phyloP scores from a whole-genome alignment of 257 asterid species.

The Capsicum chinense region DNA sequence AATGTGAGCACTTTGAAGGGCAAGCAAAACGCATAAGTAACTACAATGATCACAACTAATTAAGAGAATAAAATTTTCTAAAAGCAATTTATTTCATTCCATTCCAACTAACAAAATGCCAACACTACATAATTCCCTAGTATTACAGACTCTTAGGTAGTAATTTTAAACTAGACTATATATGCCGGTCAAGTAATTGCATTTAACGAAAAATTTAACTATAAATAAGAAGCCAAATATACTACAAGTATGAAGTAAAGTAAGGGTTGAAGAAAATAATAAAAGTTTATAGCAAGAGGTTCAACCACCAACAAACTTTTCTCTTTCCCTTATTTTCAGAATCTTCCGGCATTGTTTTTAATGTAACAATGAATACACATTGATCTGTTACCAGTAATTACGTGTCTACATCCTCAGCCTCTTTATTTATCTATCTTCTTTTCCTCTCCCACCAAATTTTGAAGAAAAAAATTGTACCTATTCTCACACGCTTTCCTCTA shows the following conservation, averaged over 20 bases:
- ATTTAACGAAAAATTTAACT: not conserved
- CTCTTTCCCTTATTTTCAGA: constrained; percentile 21
- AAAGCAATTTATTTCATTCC: not conserved
- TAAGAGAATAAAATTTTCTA: not conserved
- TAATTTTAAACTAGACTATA: no score
- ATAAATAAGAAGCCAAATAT: not conserved
- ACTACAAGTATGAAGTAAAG: not conserved
- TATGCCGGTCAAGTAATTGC: not conserved
- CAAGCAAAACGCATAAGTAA: not conserved
- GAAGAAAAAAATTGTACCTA: not conserved
- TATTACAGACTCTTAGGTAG: not conserved
- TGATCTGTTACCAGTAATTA: constrained; percentile 53
- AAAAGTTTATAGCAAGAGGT: constrained; percentile 23
- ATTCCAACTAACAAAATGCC: not conserved
- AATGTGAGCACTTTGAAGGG: not conserved
- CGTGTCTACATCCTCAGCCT: constrained; percentile 39
- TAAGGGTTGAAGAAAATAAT: constrained; percentile 11
- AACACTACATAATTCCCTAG: not conserved
- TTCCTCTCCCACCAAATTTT: constrained; percentile 24
- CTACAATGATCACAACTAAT: not conserved
- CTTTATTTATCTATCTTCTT: constrained; percentile 24
- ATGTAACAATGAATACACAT: constrained; percentile 50
- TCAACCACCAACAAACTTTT: constrained; percentile 48
- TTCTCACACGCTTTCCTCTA: constrained; percentile 35
- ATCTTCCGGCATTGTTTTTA: constrained; percentile 34